phyloP scores from a whole-genome alignment of 805 yeast species.

The Starmerella stigmatis region DNA sequence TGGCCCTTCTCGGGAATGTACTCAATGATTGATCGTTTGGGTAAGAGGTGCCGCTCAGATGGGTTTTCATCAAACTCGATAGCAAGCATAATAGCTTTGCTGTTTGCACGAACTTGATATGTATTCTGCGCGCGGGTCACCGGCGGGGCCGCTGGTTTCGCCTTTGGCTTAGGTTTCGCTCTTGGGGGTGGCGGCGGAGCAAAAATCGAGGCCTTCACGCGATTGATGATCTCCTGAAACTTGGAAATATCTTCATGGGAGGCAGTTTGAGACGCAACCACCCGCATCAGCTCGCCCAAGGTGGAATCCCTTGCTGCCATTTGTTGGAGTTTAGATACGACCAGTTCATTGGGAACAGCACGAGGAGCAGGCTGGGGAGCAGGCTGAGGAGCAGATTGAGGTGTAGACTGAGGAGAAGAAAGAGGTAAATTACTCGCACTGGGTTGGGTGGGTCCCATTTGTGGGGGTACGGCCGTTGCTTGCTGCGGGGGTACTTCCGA shows the following conservation, averaged over 20 bases:
- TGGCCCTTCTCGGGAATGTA: constrained; percentile 28
- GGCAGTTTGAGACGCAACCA: constrained; percentile 78
- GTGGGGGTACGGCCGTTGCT: background rate
- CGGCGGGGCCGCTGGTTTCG: constrained; percentile 1
- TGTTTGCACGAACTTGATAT: constrained; percentile 18
- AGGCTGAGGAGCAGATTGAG: background rate
- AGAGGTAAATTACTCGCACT: too few relatives aligned
- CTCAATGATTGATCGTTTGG: constrained; percentile 69
- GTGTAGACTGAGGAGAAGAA: background rate
- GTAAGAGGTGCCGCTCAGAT: constrained; percentile 60
- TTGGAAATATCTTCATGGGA: constrained; percentile 57
- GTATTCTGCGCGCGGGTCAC: constrained; percentile 10
- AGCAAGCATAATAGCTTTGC: constrained; percentile 41
- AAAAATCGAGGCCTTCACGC: constrained; percentile 43
- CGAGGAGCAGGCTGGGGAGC: constrained; percentile 11
- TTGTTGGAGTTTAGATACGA: constrained; percentile 74
- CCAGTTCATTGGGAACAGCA: constrained; percentile 44
- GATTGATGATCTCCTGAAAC: constrained; percentile 70
- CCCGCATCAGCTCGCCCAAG: constrained; percentile 63
- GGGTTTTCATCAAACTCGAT: constrained; percentile 80
- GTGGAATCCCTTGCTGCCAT: constrained; percentile 67
- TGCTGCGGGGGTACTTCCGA: background rate
- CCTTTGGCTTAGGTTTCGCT: constrained; percentile 10
- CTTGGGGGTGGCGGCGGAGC: constrained; percentile 8
- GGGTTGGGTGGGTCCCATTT: background rate